Percentiles rank a stretch among this genome's conserved stretches.
Conservation (phyloP, 306 rosid species). For the Dryas drummondii region DNA sequence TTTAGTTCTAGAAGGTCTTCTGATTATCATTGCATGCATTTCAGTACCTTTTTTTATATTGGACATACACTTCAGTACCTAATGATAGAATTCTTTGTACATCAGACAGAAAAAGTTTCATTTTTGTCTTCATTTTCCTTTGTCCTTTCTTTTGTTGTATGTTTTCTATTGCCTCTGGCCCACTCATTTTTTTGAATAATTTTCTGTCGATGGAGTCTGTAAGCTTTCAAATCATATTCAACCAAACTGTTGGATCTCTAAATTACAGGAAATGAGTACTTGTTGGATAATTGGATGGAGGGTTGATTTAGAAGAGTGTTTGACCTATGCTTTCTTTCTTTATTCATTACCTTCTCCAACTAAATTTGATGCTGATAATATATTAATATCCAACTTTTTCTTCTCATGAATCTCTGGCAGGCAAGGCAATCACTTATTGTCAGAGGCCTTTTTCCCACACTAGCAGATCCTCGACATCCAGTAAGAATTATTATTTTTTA, state of each 20-base stretch:
- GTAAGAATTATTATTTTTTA: slow-evolving; percentile 43
- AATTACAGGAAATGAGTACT: not conserved
- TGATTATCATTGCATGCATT: not conserved
- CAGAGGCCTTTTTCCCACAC: slow-evolving; percentile 92
- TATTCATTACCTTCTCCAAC: not conserved
- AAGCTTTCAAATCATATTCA: not conserved
- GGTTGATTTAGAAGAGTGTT: not conserved
- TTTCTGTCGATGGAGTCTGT: not conserved
- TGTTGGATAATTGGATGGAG: not conserved
- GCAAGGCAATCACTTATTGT: slow-evolving; percentile 89
- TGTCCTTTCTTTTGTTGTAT: not conserved
- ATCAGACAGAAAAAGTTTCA: too few relatives aligned
- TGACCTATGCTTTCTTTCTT: not conserved
- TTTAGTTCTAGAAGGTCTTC: not conserved
- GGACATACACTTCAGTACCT: not conserved
- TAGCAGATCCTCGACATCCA: slow-evolving; percentile 94
- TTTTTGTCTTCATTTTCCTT: not conserved
- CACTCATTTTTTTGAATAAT: not conserved
- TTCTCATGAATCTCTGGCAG: slow-evolving; percentile 37
- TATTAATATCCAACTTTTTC: too few relatives aligned
- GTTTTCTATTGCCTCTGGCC: not conserved
- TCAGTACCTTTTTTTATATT: too few relatives aligned
- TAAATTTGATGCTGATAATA: not conserved
- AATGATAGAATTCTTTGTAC: not conserved
- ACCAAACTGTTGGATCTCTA: not conserved